These are phyloP conservation scores for Suillus lakei DNA, from an alignment of 768 basidiomycete species.

Conservation along the genomic window DNA sequence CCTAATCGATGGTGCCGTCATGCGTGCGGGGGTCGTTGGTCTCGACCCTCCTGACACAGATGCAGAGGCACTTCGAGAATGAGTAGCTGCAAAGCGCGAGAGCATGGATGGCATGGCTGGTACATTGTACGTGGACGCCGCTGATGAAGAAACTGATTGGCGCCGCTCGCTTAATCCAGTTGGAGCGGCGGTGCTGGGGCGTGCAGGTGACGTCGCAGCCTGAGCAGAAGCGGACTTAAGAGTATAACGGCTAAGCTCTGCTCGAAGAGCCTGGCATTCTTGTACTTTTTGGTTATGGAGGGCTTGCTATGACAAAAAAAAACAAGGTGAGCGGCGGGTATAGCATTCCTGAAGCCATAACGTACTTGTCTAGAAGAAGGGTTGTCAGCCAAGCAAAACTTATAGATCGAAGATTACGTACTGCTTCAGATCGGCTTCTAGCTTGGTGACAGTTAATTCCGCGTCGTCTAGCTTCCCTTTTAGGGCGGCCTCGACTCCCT, in stretches of 20 bases:
- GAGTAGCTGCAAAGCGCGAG: constrained; percentile 56
- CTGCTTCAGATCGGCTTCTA: constrained; percentile 76
- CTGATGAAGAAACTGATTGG: constrained; percentile 36
- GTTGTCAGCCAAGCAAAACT: constrained; percentile 24
- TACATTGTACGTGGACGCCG: constrained; percentile 38
- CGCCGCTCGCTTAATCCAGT: constrained; percentile 30
- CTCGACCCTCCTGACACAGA: constrained; percentile 44
- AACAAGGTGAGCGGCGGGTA: constrained; percentile 19
- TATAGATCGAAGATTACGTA: constrained; percentile 42
- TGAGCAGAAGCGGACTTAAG: constrained; percentile 30
- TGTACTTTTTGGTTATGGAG: constrained; percentile 70
- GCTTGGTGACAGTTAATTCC: constrained; percentile 57
- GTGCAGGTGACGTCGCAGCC: constrained; percentile 27
- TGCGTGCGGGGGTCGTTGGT: constrained; percentile 39
- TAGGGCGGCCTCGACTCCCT: constrained; percentile 61
- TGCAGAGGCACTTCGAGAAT: constrained; percentile 60
- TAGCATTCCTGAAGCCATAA: constrained; percentile 15
- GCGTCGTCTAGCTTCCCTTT: constrained; percentile 70
- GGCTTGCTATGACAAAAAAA: constrained; percentile 49
- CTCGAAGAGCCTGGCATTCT: constrained; percentile 70
- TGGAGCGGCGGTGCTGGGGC: constrained; percentile 34
- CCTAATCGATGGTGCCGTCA: constrained; percentile 30
- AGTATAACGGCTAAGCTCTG: constrained; percentile 62
- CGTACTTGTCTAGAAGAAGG: constrained; percentile 62
- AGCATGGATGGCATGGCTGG: constrained; percentile 48